phyloP scores from a whole-genome alignment of 176 grass and related monocot species.

The Pontederia crassipes region DNA sequence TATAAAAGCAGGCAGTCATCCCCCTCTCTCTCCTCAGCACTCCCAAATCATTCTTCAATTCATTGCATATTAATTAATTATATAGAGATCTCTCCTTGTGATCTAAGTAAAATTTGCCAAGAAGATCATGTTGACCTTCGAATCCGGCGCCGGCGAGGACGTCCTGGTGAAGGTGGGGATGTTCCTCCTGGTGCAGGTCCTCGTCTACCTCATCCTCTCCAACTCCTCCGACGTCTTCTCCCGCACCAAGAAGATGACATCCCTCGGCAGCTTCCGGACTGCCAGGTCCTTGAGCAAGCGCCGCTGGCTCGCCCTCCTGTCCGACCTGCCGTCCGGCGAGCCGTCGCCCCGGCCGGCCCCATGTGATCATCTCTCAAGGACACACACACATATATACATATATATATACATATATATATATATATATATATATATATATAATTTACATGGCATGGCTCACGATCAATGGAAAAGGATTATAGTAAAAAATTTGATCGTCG shows the following conservation, averaged over 20 bases:
- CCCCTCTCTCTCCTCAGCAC: too few relatives aligned
- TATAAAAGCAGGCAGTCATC: too few relatives aligned
- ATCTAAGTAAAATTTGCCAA: too few relatives aligned
- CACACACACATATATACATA: too few relatives aligned
- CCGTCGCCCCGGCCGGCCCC: slow-evolving; percentile 22
- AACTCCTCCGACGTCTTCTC: slow-evolving; percentile 64
- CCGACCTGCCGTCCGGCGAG: slow-evolving; percentile 40
- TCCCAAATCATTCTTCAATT: too few relatives aligned
- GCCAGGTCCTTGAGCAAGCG: slow-evolving; percentile 23
- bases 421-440: too few relatives aligned
- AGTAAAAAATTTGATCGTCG: too few relatives aligned
- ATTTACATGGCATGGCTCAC: too few relatives aligned
- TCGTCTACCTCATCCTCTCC: slow-evolving; percentile 64
- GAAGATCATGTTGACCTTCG: slow-evolving; percentile 4
- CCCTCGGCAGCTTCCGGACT: slow-evolving; percentile 11
- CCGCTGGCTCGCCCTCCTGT: slow-evolving; percentile 40
- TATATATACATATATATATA: too few relatives aligned
- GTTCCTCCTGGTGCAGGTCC: slow-evolving; percentile 62
- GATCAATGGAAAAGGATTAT: too few relatives aligned
- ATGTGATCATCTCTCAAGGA: not conserved
- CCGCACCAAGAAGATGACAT: slow-evolving; percentile 12
- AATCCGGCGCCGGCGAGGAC: slow-evolving; percentile 1
- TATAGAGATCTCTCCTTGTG: too few relatives aligned
- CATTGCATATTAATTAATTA: too few relatives aligned
- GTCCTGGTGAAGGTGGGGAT: slow-evolving; percentile 38